A percentile compares a stretch with the other conserved stretches of the same genome.
These are phyloP conservation scores for Syncephalis fuscata DNA, from an alignment of 371 early-diverging fungal species.

Conservation along the genomic window DNA sequence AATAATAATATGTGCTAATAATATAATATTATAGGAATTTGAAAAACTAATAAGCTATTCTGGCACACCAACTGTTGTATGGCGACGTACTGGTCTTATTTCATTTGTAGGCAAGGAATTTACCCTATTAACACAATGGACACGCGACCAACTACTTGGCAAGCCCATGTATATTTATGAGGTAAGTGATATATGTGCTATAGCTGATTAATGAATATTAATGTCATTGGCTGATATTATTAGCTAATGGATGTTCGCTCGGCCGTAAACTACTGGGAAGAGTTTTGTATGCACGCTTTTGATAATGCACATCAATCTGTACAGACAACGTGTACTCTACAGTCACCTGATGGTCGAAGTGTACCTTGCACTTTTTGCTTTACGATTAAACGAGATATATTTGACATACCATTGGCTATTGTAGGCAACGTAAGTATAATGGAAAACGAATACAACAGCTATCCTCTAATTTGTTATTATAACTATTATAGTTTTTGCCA, in stretches of 20 bases:
- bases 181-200: constrained; percentile 10
- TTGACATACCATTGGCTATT: constrained; percentile 75
- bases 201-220: background rate
- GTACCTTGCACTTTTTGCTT: constrained; percentile 82
- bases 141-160: constrained; percentile 46
- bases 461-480: background rate
- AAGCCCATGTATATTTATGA: constrained; percentile 68
- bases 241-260: constrained; percentile 78
- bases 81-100: constrained; percentile 87
- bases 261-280: constrained; percentile 85
- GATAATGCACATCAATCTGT: constrained; percentile 71
- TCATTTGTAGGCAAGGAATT: constrained; percentile 85
- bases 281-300: constrained; percentile 71
- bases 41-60: constrained; percentile 80
- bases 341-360: constrained; percentile 35
- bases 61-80: constrained; percentile 91
- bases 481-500: background rate
- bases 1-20: background rate
- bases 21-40: constrained; percentile 41
- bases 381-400: constrained; percentile 80
- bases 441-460: background rate
- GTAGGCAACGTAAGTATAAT: constrained; percentile 37
- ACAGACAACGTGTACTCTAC: constrained; percentile 56
- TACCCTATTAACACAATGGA: constrained; percentile 73
- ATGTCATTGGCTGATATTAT: background rate